Conservation (phyloP, 768 basidiomycete species). For the Mycena vulgaris region DNA sequence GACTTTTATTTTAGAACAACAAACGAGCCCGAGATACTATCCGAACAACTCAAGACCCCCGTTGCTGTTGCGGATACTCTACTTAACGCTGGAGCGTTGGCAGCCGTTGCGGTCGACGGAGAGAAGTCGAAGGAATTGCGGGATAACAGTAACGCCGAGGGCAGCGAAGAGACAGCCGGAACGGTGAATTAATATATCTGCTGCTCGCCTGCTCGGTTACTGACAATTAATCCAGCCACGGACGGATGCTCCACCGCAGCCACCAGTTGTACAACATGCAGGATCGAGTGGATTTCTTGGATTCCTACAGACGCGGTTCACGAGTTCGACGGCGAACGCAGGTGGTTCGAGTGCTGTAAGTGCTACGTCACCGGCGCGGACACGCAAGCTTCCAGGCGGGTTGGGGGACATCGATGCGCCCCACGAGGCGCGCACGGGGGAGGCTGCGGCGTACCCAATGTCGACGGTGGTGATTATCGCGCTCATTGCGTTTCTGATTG, state of each 20-base stretch:
- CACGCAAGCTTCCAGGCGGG: conserved; percentile 55
- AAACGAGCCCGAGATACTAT: conserved; percentile 71
- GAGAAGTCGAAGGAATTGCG: conserved; percentile 42
- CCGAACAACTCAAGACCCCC: conserved; percentile 72
- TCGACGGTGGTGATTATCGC: conserved; percentile 82
- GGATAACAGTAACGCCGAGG: conserved; percentile 39
- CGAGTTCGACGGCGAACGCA: conserved; percentile 48
- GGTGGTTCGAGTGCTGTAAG: conserved; percentile 35
- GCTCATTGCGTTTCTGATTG: conserved; percentile 91
- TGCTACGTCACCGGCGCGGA: conserved; percentile 36
- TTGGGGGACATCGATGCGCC: conserved; percentile 49
- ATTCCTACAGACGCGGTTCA: conserved; percentile 69
- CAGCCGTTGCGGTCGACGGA: conserved; percentile 29
- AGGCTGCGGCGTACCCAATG: conserved; percentile 54
- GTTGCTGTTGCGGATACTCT: conserved; percentile 74
- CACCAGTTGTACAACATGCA: conserved; percentile 30
- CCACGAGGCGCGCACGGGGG: conserved; percentile 35
- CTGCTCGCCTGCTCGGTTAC: conserved; percentile 22
- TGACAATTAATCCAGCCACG: conserved; percentile 45
- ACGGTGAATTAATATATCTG: conserved; percentile 41
- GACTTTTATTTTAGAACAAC: conserved; percentile 59
- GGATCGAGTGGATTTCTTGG: conserved; percentile 63
- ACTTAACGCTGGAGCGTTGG: conserved; percentile 53
- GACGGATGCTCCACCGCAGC: conserved; percentile 34
- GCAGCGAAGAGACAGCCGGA: conserved; percentile 33